These are phyloP conservation scores for Penicillium sp. DNA, from an alignment of 2,329 filamentous ascomycete genomes.

Conservation along the genomic window DNA sequence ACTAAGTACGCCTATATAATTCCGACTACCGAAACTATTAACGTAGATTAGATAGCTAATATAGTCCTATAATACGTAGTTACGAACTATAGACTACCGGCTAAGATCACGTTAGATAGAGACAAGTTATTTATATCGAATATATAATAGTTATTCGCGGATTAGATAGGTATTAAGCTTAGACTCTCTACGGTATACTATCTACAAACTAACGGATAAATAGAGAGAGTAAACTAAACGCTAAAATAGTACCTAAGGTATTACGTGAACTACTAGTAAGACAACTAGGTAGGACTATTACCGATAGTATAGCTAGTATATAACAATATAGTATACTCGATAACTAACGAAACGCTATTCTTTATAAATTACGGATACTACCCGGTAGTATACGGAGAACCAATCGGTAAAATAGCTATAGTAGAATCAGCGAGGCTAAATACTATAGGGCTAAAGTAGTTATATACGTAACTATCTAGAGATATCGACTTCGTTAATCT, in stretches of 20 bases:
- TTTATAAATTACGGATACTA: too few species aligned
- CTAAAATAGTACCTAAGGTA: background rate
- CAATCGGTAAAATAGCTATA: too few species aligned
- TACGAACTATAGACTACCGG: background rate
- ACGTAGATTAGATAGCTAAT: background rate
- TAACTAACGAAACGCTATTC: too few species aligned
- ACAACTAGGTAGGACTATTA: background rate
- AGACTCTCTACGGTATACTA: background rate
- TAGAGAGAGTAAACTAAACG: background rate
- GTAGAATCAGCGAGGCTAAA: background rate
- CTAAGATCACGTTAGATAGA: background rate
- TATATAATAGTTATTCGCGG: background rate
- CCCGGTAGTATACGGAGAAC: too few species aligned
- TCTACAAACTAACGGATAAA: background rate
- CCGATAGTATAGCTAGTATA: background rate
- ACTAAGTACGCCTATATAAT: background rate
- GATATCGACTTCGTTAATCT: background rate
- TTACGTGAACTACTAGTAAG: background rate
- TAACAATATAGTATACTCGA: background rate
- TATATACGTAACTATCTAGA: background rate
- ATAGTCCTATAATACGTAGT: background rate
- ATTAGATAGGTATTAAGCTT: background rate
- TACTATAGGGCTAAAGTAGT: background rate
- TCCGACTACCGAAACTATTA: background rate
- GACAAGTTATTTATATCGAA: background rate